Conservation (phyloP, 495 filamentous ascomycete genomes). For the Aspergillus cristatus region DNA sequence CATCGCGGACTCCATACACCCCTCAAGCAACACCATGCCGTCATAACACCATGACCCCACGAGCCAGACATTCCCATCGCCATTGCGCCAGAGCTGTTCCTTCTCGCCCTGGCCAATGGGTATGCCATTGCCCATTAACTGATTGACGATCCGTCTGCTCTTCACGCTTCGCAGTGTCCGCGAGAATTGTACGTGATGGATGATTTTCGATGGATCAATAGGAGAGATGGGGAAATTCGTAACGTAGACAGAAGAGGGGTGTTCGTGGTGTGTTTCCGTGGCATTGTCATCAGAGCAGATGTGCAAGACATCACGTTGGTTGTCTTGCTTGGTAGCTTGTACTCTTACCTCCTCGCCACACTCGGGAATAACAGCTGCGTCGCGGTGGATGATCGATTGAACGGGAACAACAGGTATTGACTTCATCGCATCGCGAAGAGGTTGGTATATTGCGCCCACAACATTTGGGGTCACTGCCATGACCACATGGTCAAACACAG, state of each 20-base stretch:
- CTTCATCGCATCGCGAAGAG: slow-evolving; percentile 23
- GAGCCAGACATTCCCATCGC: slow-evolving; percentile 40
- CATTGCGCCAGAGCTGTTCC: slow-evolving; percentile 36
- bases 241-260: slow-evolving; percentile 21
- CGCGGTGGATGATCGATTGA: slow-evolving; percentile 35
- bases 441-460: slow-evolving; percentile 31
- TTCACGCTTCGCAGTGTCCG: slow-evolving; percentile 23
- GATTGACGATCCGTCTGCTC: slow-evolving; percentile 24
- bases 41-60: slow-evolving; percentile 56
- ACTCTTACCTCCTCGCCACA: no score
- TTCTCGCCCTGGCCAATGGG: background rate
- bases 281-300: slow-evolving; percentile 15
- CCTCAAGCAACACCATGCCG: slow-evolving; percentile 53
- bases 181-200: slow-evolving; percentile 19
- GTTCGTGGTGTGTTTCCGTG: slow-evolving; percentile 29
- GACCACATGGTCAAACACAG: slow-evolving; percentile 31
- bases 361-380: slow-evolving; percentile 8
- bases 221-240: slow-evolving; percentile 24
- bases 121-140: slow-evolving; percentile 18
- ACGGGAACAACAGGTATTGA: slow-evolving; percentile 34
- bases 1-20: slow-evolving; percentile 47
- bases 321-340: slow-evolving; percentile 1
- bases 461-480: slow-evolving; percentile 39
- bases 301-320: slow-evolving; percentile 18
- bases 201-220: slow-evolving; percentile 19